Evolutionary conservation across 305 asterid species (phyloP), one percentile per base, ranked within the genome.

Genomic region (Ruellia speciosa): DNA sequence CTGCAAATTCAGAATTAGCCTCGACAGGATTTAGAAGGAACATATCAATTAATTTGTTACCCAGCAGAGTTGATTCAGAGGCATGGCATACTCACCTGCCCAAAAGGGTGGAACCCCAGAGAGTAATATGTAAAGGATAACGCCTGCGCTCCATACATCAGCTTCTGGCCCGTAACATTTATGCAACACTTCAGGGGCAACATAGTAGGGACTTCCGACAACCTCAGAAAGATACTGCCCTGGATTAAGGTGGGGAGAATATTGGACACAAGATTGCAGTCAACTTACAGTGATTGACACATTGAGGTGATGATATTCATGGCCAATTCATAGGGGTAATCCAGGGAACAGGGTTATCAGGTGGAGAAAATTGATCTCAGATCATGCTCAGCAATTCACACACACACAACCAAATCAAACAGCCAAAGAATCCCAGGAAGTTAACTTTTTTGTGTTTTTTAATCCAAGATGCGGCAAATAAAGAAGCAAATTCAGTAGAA

Each of bases 71-170:
- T 9, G 14, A 18, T 12, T 35, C 33, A 14, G 60, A 64, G 14
- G 54, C 56, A 24, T 72, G 6, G 5, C 16, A 11, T n/a, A 12
- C 49, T 43, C 16, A 8, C 17, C 33, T 14, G 74, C 92, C 92
- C 92, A 78, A 66, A 80, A 83, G 34, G 92, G 92, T 6, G 92
- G 92, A 68, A 80, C 87, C 8, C 85, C 90, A 8, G 77, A 71
- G 18, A 83, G 70, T 45, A 83, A 63, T 65, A 83, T 80, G 77
- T 83, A 80, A 12, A 83, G 76, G 60, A 80, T 80, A 59, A 83
- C 90, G 49, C 85, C 87, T 54, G 92, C 87, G 58, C 87, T 83
- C 92, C 92, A 80, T 19, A 80, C 85, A 70, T 78, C 87, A 9
- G 72, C 74, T 65, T 80, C 80, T 13, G 77, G 87, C 8, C 92